Evolutionary conservation across 257 asterid species (phyloP).

Genomic region (Linaria vulgaris): DNA sequence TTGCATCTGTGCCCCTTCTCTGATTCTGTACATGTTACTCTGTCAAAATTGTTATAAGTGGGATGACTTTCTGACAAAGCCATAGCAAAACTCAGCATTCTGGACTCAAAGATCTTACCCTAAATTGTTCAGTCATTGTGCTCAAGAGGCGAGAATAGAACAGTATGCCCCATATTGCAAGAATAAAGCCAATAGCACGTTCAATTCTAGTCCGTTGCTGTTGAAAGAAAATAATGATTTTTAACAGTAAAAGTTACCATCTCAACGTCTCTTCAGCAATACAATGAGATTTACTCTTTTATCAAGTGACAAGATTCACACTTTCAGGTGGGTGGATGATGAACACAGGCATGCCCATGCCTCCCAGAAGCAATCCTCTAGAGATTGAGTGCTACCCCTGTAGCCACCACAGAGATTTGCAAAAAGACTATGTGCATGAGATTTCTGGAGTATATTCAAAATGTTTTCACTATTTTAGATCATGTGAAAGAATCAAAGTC

Average conservation of each 20-base stretch:
- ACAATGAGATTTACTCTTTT: conserved; percentile 29
- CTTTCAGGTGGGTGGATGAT: conserved; percentile 95
- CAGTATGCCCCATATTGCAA: conserved; percentile 96
- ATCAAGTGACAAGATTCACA: conserved; percentile 46
- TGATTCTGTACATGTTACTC: conserved; percentile 82
- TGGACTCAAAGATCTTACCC: conserved; percentile 54
- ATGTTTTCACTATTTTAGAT: too few relatives aligned
- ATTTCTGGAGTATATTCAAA: conserved; percentile 13
- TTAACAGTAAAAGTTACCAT: conserved; percentile 31
- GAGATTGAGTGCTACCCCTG: conserved; percentile 72
- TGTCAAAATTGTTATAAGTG: conserved; percentile 45
- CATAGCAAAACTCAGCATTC: conserved; percentile 24
- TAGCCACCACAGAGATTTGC: conserved; percentile 29
- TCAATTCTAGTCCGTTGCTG: conserved; percentile 95
- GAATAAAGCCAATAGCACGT: conserved; percentile 86
- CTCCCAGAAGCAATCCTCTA: conserved; percentile 99
- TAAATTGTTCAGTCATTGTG: conserved; percentile 97
- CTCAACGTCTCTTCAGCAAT: conserved; percentile 29
- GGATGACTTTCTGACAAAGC: conserved; percentile 27
- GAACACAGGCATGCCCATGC: conserved; percentile 99
- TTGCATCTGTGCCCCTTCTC: conserved; percentile 98
- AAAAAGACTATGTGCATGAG: conserved; percentile 17
- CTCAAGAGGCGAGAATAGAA: conserved; percentile 91
- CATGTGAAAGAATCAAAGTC: too few relatives aligned
- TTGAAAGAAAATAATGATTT: conserved; percentile 34